These are phyloP conservation scores for Camelina sativa DNA, from an alignment of 345 rosid species.

Conservation along the genomic window DNA sequence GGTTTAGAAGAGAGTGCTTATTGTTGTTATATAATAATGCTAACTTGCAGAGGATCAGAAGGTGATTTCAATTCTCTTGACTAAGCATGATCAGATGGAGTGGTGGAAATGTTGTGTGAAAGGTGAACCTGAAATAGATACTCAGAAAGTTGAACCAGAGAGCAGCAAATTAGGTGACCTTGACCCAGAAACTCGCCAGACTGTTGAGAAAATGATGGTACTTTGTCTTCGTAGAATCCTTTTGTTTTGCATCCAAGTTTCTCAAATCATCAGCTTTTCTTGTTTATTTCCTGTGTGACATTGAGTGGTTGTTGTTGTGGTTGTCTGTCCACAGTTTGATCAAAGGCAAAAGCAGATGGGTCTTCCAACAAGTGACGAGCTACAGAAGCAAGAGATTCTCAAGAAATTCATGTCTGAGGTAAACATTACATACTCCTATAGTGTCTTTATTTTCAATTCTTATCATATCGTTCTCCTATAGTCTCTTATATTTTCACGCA, in stretches of 20 bases:
- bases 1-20: slow-evolving; percentile 1
- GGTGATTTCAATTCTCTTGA: slow-evolving; percentile 59
- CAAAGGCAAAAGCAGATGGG: slow-evolving; percentile 99
- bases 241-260: slow-evolving; percentile 1
- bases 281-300: not conserved
- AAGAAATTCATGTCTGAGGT: slow-evolving; percentile 85
- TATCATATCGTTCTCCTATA: not conserved
- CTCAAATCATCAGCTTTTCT: not conserved
- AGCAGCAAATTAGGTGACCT: slow-evolving; percentile 85
- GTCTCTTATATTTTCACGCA: slow-evolving; percentile 43
- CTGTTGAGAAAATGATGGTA: slow-evolving; percentile 99
- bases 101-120: slow-evolving; percentile 94
- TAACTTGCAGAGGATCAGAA: slow-evolving; percentile 48
- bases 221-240: not conserved
- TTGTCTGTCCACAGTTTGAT: slow-evolving; percentile 65
- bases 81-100: slow-evolving; percentile 95
- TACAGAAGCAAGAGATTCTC: slow-evolving; percentile 88
- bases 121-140: slow-evolving; percentile 92
- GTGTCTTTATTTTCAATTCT: not conserved
- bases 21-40: slow-evolving; percentile 14
- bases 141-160: slow-evolving; percentile 98
- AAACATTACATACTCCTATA: not conserved
- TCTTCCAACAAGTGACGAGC: slow-evolving; percentile 91
- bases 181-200: slow-evolving; percentile 83
- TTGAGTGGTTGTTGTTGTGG: not conserved